phyloP scores from a whole-genome alignment of 306 rosid genomes.

The Vigna reflexopilosa region DNA sequence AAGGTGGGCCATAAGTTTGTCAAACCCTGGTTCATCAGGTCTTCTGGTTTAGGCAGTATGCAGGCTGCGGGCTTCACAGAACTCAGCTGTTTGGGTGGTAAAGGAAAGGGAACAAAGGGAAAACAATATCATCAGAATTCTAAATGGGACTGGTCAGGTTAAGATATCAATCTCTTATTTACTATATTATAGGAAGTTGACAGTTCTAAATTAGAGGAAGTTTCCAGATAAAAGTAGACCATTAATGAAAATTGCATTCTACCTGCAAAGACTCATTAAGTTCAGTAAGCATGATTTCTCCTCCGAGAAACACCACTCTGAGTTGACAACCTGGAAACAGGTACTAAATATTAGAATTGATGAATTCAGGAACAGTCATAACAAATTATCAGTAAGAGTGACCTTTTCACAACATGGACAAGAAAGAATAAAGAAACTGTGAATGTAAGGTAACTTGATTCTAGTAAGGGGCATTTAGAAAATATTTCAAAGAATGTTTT shows the following conservation, averaged over 20 bases:
- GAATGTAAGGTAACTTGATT: conserved; percentile 10
- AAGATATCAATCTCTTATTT: conserved; percentile 66
- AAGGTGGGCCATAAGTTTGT: conserved; percentile 94
- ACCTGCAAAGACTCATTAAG: conserved; percentile 50
- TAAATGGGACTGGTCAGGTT: conserved; percentile 81
- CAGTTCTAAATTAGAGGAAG: conserved; percentile 51
- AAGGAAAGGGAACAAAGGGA: conserved; percentile 94
- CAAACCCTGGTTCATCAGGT: conserved; percentile 98
- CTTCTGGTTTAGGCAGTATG: conserved; percentile 96
- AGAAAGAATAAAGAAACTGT: conserved; percentile 19
- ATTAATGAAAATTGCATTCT: conserved; percentile 44
- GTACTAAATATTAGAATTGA: conserved; percentile 34
- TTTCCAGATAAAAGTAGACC: conserved; percentile 51
- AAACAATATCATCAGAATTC: conserved; percentile 92
- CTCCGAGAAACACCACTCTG: conserved; percentile 59
- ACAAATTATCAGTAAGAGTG: conserved; percentile 23
- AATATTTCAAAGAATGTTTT: background rate
- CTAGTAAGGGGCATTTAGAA: background rate
- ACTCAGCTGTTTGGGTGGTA: conserved; percentile 98
- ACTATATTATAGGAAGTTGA: conserved; percentile 49
- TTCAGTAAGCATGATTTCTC: conserved; percentile 62
- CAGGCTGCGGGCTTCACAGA: conserved; percentile 98
- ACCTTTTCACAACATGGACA: background rate
- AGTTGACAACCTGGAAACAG: conserved; percentile 54
- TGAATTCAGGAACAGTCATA: conserved; percentile 28